phyloP scores from a whole-genome alignment of 2,329 filamentous ascomycete genomes.

The Aaosphaeria pasadenensis region DNA sequence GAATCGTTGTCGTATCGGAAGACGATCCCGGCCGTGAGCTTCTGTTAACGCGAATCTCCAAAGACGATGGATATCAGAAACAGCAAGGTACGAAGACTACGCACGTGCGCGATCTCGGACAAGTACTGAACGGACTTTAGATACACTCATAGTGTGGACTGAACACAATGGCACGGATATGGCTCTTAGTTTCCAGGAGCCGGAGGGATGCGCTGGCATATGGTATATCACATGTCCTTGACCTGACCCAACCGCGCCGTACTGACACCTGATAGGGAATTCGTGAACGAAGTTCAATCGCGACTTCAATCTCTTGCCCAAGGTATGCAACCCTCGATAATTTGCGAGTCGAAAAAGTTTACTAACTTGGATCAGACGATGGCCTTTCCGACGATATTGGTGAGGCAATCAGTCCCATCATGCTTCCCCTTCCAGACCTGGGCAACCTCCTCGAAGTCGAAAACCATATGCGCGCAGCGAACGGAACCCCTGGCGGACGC shows the following conservation, averaged over 20 bases:
- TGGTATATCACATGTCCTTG: slow-evolving; percentile 59
- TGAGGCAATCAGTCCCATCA: slow-evolving; percentile 67
- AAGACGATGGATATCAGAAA: slow-evolving; percentile 96
- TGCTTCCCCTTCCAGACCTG: slow-evolving; percentile 76
- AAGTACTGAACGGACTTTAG: slow-evolving; percentile 47
- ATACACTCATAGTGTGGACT: slow-evolving; percentile 98
- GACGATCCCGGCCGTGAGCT: slow-evolving; percentile 81
- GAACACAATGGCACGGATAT: slow-evolving; percentile 90
- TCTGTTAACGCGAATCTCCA: slow-evolving; percentile 84
- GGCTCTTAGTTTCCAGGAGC: slow-evolving; percentile 97
- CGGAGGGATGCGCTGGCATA: slow-evolving; percentile 87
- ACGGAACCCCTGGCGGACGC: slow-evolving; percentile 69
- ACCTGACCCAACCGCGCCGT: not conserved
- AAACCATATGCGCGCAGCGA: slow-evolving; percentile 75
- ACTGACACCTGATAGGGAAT: slow-evolving; percentile 64
- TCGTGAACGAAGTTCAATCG: slow-evolving; percentile 82
- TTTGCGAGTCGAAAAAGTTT: too few relatives aligned
- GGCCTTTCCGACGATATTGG: slow-evolving; percentile 84
- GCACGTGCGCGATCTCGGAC: not conserved
- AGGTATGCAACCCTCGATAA: slow-evolving; percentile 46
- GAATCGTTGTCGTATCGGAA: slow-evolving; percentile 89
- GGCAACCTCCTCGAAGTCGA: slow-evolving; percentile 82
- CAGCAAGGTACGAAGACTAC: slow-evolving; percentile 71
- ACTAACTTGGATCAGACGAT: slow-evolving; percentile 61
- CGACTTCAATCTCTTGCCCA: slow-evolving; percentile 62